Base-by-base conservation (phyloP, 2,329 filamentous ascomycete species). In the Botrytis fragariae region DNA sequence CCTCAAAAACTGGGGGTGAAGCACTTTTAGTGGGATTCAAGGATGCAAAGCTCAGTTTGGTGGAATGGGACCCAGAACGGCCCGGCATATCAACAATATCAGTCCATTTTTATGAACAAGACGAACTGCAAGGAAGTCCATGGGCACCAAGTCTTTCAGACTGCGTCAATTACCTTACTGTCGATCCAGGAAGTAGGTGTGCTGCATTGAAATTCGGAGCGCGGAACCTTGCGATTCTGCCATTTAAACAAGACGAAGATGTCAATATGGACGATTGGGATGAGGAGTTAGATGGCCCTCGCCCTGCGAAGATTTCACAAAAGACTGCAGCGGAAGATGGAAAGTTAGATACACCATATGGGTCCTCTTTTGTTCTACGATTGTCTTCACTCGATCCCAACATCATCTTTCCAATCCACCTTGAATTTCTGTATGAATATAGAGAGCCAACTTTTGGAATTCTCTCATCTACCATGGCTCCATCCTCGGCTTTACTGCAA, bases 51-150 rank as follows among this genome's bases (percentile, higher is more conserved):
- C 87, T 98, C 80, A 97, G 93, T 82, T 86, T 99, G 82, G 87
- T 97, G 72, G 93, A 98, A 84, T 99, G 96, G 96, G 93, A 98
- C 81, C 90, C 93, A 14, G 90, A 92, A 81, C 90, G 89, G 77
- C 87, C 93, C 82, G 89, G 89, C 69, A 90, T 98, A 78, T 91
- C 92, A 78, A 98, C 95, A 71, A 89, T 96, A 76, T 98, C 95
- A 69, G 95, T 99, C 79, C 96, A 99, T 84, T 98, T 95, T 86
- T 99, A 98, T 84, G 96, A 99, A 82, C 93, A 96, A 81, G 95
- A 98, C 80, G 95, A 97, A 81, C 86, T 95, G 75, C 90, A 92
- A 77, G 90, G 92, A 71, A 92, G 90, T 75, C 95, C 95, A 0
- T 98, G 94, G 92, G 90, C 92, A 69, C 88, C 92, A 70, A 88